Evolutionary conservation across 345 rosid genomes (phyloP).

Genomic region (Brassica carinata): DNA sequence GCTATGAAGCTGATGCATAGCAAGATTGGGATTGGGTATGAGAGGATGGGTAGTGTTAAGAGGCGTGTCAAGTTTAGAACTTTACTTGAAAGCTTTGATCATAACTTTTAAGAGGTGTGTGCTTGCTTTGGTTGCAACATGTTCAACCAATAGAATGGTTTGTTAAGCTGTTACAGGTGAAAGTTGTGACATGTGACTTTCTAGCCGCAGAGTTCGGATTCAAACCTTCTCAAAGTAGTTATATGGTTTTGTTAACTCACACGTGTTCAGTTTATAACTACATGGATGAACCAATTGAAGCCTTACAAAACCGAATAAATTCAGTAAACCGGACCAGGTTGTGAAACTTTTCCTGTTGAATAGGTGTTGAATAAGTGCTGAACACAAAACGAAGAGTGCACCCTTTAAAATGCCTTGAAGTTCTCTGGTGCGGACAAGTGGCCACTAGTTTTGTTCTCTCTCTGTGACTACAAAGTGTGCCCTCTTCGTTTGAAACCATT

Average conservation of each 20-base stretch:
- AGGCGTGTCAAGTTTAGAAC: conserved; percentile 67
- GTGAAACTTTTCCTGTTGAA: not conserved
- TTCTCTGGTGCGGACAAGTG: conserved; percentile 34
- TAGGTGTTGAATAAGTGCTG: not conserved
- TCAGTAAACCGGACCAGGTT: conserved; percentile 2
- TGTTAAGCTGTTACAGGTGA: conserved; percentile 25
- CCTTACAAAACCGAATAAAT: no score
- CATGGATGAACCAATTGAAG: not conserved
- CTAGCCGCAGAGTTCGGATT: conserved; percentile 25
- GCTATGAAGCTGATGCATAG: conserved; percentile 90
- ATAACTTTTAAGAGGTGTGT: not conserved
- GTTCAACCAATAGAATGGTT: conserved; percentile 11
- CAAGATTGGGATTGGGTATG: conserved; percentile 84
- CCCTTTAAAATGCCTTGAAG: conserved; percentile 39
- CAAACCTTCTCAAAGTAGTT: not conserved
- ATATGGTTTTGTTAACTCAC: not conserved
- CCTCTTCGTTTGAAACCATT: conserved; percentile 36
- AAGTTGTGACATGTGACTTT: conserved; percentile 20
- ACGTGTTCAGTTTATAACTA: conserved; percentile 1
- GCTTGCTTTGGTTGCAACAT: not conserved
- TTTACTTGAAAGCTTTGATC: conserved; percentile 48
- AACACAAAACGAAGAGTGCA: conserved; percentile 27
- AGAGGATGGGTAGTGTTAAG: conserved; percentile 72
- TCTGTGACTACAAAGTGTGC: conserved; percentile 41
- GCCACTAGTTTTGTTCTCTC: conserved; percentile 29